These are phyloP conservation scores for Carnegiea gigantea DNA, from an alignment of 179 eudicot species.

Conservation along the genomic window DNA sequence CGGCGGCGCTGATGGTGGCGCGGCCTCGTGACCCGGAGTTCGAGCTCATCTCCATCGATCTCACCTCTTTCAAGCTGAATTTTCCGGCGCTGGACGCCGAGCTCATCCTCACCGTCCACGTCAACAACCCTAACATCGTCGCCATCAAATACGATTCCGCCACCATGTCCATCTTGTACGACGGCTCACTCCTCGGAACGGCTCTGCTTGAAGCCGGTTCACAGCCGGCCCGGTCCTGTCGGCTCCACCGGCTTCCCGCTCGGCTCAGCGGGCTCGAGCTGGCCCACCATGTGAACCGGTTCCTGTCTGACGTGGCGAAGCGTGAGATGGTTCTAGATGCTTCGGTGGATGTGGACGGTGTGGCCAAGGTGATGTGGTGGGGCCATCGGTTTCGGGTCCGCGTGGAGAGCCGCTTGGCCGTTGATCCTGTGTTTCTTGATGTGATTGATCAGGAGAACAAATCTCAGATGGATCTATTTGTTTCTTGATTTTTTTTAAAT, in stretches of 20 bases:
- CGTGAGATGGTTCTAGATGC: constrained; percentile 80
- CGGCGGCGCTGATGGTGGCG: constrained; percentile 38
- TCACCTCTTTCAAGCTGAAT: constrained; percentile 68
- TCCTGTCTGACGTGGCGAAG: constrained; percentile 54
- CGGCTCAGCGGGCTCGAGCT: constrained; percentile 65
- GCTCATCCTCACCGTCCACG: constrained; percentile 69
- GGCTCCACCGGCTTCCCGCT: constrained; percentile 60
- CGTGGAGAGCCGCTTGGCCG: constrained; percentile 67
- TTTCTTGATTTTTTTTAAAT: constrained; percentile 5
- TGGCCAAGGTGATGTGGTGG: constrained; percentile 67
- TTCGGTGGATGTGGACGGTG: constrained; percentile 58
- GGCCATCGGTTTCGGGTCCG: constrained; percentile 67
- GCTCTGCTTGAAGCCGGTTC: constrained; percentile 66
- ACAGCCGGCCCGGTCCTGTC: constrained; percentile 58
- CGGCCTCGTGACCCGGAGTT: constrained; percentile 64
- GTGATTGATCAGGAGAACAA: constrained; percentile 74
- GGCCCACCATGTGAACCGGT: constrained; percentile 44
- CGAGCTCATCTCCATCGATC: constrained; percentile 58
- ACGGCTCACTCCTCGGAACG: constrained; percentile 63
- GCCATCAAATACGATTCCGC: constrained; percentile 56
- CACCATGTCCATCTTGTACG: constrained; percentile 67
- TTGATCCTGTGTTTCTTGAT: constrained; percentile 80
- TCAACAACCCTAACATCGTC: constrained; percentile 77
- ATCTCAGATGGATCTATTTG: constrained; percentile 48
- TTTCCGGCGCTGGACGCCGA: constrained; percentile 65